phyloP scores from a whole-genome alignment of 352 stramenopile genomes.

The Phytophthora pini region DNA sequence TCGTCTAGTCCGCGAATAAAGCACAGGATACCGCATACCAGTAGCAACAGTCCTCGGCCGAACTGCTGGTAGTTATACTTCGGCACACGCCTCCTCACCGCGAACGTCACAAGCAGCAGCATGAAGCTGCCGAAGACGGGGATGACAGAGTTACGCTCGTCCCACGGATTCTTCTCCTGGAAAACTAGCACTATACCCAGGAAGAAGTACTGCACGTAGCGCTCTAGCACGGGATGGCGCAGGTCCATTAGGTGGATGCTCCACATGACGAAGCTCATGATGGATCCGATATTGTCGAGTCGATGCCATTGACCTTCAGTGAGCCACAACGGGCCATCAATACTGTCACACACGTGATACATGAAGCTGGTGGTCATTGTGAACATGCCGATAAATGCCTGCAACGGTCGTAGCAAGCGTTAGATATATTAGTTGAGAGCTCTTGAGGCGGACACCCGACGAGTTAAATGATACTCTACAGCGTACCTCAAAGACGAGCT shows the following conservation, averaged over 20 bases:
- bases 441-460: no score
- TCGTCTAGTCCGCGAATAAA: slow-evolving; percentile 75
- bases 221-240: slow-evolving; percentile 38
- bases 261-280: slow-evolving; percentile 86
- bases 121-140: slow-evolving; percentile 58
- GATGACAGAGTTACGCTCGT: slow-evolving; percentile 58
- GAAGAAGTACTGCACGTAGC: slow-evolving; percentile 78
- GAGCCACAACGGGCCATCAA: slow-evolving; percentile 76
- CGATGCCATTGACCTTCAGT: slow-evolving; percentile 85
- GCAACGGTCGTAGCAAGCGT: slow-evolving; percentile 2
- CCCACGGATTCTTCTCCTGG: slow-evolving; percentile 85
- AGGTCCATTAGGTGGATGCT: slow-evolving; percentile 82
- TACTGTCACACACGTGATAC: slow-evolving; percentile 83
- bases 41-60: slow-evolving; percentile 51
- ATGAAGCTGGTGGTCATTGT: slow-evolving; percentile 84
- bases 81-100: slow-evolving; percentile 46
- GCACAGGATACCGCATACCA: slow-evolving; percentile 57
- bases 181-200: slow-evolving; percentile 65
- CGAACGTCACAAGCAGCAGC: slow-evolving; percentile 53
- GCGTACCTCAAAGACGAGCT: slow-evolving; percentile 78
- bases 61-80: slow-evolving; percentile 64
- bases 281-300: slow-evolving; percentile 83
- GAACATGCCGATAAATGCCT: slow-evolving; percentile 82
- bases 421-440: slow-evolving; percentile 1
- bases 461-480: background rate